Conservation (phyloP, 2,329 filamentous ascomycete genomes). For the Diaporthe citriasiana region DNA sequence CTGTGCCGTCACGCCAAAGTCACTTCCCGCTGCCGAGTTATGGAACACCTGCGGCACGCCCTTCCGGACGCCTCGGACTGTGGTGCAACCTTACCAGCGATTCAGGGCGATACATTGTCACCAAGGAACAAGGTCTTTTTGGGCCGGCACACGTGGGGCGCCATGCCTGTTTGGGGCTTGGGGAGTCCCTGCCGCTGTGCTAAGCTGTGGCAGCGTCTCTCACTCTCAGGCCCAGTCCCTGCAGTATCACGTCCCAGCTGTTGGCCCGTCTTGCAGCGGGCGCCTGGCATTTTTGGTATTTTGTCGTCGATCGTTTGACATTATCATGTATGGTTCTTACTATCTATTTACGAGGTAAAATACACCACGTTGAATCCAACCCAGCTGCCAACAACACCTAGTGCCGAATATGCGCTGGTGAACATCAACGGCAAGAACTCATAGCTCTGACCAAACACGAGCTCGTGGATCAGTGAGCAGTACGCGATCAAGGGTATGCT, state of each 20-base stretch:
- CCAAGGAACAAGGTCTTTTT: not conserved
- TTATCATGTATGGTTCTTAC: not conserved
- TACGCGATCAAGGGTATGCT: slow-evolving; percentile 92
- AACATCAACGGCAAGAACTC: slow-evolving; percentile 98
- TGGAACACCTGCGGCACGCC: slow-evolving; percentile 8
- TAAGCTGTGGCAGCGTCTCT: slow-evolving; percentile 5
- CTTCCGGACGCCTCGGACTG: not conserved
- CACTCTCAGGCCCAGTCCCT: not conserved
- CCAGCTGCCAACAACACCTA: slow-evolving; percentile 98
- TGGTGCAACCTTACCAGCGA: slow-evolving; percentile 35
- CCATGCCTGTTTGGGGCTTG: slow-evolving; percentile 15
- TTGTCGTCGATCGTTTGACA: too few relatives aligned
- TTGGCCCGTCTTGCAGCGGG: not conserved
- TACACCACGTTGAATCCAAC: slow-evolving; percentile 94
- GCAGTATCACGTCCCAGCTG: not conserved
- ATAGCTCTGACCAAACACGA: slow-evolving; percentile 85
- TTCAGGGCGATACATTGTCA: slow-evolving; percentile 29
- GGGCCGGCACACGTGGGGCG: slow-evolving; percentile 34
- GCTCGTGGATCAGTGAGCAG: slow-evolving; percentile 84
- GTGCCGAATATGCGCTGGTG: slow-evolving; percentile 91
- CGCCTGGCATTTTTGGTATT: not conserved
- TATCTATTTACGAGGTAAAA: slow-evolving; percentile 68
- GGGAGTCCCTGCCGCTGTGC: slow-evolving; percentile 1
- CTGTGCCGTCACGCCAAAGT: slow-evolving; percentile 20
- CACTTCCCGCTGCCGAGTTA: slow-evolving; percentile 33